phyloP scores from a whole-genome alignment of 441 rosid species.

The Pelargonium cotyledonis region DNA sequence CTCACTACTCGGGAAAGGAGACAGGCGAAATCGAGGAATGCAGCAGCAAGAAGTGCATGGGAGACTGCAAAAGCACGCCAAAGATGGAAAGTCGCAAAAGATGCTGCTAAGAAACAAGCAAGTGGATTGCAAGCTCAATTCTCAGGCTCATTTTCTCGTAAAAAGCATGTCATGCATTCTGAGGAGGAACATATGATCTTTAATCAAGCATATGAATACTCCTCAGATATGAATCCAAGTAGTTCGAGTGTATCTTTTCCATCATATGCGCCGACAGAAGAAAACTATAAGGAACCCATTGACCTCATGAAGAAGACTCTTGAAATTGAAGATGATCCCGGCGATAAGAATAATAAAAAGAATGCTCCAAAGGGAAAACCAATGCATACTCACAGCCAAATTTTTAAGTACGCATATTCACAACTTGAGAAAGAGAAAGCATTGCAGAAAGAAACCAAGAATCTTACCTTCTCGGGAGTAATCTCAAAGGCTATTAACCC shows the following conservation, averaged over 20 bases:
- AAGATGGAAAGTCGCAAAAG: conserved; percentile 89
- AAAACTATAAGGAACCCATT: conserved; percentile 42
- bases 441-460: conserved; percentile 66
- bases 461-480: conserved; percentile 85
- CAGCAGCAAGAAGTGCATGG: conserved; percentile 80
- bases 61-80: conserved; percentile 70
- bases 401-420: conserved; percentile 86
- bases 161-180: conserved; percentile 41
- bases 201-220: conserved; percentile 44
- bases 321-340: conserved; percentile 48
- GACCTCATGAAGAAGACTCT: conserved; percentile 19
- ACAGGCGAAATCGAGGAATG: conserved; percentile 74
- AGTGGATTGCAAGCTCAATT: conserved; percentile 55
- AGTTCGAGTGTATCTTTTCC: conserved; percentile 29
- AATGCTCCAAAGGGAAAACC: conserved; percentile 67
- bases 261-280: conserved; percentile 34
- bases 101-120: conserved; percentile 67
- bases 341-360: conserved; percentile 59
- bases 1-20: conserved; percentile 77
- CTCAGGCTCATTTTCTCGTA: conserved; percentile 72
- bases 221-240: conserved; percentile 34
- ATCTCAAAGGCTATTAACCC: conserved; percentile 75
- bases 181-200: conserved; percentile 31
- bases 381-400: conserved; percentile 88
- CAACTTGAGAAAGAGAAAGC: conserved; percentile 94